These are phyloP conservation scores for Vigna mungo DNA, from an alignment of 306 rosid species.

Conservation along the genomic window DNA sequence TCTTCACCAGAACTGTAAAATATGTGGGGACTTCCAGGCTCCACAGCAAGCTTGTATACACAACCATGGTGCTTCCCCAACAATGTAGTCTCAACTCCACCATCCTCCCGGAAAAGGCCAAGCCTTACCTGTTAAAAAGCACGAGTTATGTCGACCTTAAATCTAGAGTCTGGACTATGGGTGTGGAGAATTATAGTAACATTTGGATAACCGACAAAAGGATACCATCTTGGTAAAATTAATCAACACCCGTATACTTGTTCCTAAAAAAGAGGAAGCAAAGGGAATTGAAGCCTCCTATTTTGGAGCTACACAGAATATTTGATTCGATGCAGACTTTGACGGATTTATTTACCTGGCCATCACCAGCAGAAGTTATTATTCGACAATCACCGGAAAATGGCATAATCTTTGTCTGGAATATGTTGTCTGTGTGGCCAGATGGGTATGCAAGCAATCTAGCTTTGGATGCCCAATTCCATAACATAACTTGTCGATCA, in stretches of 20 bases:
- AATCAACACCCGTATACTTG: conserved; percentile 5
- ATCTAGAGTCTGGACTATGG: neutral
- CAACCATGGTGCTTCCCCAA: conserved; percentile 61
- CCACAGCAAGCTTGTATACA: conserved; percentile 70
- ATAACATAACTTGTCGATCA: conserved; percentile 57
- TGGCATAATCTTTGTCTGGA: conserved; percentile 63
- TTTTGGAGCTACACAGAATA: neutral
- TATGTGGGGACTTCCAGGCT: conserved; percentile 70
- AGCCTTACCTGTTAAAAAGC: conserved; percentile 62
- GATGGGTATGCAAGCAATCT: conserved; percentile 53
- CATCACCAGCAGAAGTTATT: conserved; percentile 68
- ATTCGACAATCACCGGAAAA: conserved; percentile 52
- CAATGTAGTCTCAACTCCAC: conserved; percentile 52
- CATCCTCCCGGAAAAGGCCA: conserved; percentile 58
- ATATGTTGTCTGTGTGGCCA: conserved; percentile 56
- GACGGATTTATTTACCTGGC: conserved; percentile 50
- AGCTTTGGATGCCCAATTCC: conserved; percentile 61
- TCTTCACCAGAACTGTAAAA: conserved; percentile 73
- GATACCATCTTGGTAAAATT: conserved; percentile 21
- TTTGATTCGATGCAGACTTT: neutral
- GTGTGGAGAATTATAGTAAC: neutral
- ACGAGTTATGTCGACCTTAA: conserved; percentile 3
- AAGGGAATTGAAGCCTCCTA: conserved; percentile 7
- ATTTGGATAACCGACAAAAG: conserved; percentile 13
- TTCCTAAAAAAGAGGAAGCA: neutral